Percentiles rank a stretch among this genome's conserved stretches.
These are phyloP conservation scores for Populus tomentosa DNA, from an alignment of 441 rosid genomes.

Conservation along the genomic window DNA sequence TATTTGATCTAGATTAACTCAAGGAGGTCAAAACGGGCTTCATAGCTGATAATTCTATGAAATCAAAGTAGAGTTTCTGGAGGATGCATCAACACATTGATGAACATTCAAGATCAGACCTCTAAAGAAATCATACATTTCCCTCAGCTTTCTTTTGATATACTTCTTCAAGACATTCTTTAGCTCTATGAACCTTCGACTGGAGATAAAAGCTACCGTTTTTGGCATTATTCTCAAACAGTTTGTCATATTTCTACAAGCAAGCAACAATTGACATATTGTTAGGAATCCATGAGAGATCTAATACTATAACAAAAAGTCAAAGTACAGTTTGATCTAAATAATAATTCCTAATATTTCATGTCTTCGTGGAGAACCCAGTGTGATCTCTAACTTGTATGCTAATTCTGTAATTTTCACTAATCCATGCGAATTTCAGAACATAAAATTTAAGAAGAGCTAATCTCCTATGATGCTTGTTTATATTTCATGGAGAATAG, in stretches of 20 bases:
- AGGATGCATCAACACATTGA: not conserved
- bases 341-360: not conserved
- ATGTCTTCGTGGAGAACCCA: not conserved
- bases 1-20: not conserved
- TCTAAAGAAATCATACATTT: not conserved
- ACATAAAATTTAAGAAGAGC: too few relatives aligned
- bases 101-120: not conserved
- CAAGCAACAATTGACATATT: not conserved
- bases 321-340: not conserved
- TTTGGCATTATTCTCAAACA: conserved; percentile 68
- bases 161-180: conserved; percentile 60
- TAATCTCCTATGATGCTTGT: not conserved
- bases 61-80: not conserved
- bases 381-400: not conserved
- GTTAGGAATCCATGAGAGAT: not conserved
- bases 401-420: not conserved
- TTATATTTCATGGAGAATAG: not conserved
- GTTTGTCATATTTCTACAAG: conserved; percentile 55
- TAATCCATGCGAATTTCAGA: not conserved
- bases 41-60: not conserved
- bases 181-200: conserved; percentile 78
- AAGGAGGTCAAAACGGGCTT: not conserved
- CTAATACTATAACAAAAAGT: not conserved
- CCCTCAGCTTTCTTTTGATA: conserved; percentile 3
- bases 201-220: conserved; percentile 86